phyloP scores from a whole-genome alignment of 139 green algal species.

The Closterium sp. region DNA sequence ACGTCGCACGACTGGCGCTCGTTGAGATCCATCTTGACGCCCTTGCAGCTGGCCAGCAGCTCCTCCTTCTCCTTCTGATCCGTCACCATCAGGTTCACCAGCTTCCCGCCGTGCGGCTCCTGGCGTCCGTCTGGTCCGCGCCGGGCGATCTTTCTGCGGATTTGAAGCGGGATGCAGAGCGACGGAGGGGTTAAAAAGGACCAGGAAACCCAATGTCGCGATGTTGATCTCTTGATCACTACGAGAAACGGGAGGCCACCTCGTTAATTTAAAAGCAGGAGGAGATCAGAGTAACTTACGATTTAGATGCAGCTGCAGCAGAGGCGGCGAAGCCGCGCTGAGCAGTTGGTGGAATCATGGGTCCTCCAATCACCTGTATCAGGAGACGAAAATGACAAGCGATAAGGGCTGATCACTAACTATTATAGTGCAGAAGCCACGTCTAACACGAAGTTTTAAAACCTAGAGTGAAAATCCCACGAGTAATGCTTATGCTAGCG shows the following conservation, averaged over 20 bases:
- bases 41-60: slow-evolving; percentile 23
- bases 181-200: too few species aligned
- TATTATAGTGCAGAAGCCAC: too few species aligned
- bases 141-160: background rate
- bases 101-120: slow-evolving; percentile 52
- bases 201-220: too few species aligned
- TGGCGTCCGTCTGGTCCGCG: background rate
- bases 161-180: background rate
- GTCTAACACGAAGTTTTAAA: too few species aligned
- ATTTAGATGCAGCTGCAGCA: background rate
- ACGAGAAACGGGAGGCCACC: too few species aligned
- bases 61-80: slow-evolving; percentile 39
- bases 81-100: slow-evolving; percentile 53
- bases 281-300: background rate
- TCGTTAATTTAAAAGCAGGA: background rate
- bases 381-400: background rate
- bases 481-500: too few species aligned
- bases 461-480: too few species aligned
- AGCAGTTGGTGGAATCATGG: background rate
- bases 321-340: background rate
- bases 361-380: background rate
- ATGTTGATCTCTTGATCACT: too few species aligned
- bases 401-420: too few species aligned
- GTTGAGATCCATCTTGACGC: slow-evolving; percentile 30
- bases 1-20: slow-evolving; percentile 60